Evolutionary conservation across 1,139 yeast species (phyloP), one percentile per base, ranked within the genome.

Genomic region (Saccharomyces pastorianus): DNA sequence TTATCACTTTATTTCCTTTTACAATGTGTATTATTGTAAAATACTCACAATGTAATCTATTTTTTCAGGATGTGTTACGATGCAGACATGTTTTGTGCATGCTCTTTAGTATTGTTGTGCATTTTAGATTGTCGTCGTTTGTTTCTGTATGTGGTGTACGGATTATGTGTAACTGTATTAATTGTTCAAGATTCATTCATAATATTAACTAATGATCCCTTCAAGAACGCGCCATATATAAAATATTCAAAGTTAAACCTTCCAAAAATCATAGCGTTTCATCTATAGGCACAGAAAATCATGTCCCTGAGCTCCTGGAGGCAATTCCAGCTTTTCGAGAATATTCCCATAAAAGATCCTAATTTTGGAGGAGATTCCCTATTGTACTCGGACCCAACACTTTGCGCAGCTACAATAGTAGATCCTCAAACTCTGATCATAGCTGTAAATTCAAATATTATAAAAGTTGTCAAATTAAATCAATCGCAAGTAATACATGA

Each of bases 321-420:
- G 58, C 96, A 88, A 64, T 88, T 93, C 71, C 91, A 88, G 61
- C 85, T 93, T 70, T 90, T 88, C 69, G 96, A 90, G 55, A 78
- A 82, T 50, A 78, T 84, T 0, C 97, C 97, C 5, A 85, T 93
- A 41, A 75, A 84, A 60, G 98, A 93, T 67, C 98, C 98, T 6
- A 75, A 79, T 56, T 77, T 79, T 59, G 83, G 83, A n/a, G 74
- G 85, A 0, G 76, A 76, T 3, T 76, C 78, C 5, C 83, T 88
- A 0, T 73, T 90, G 38, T 91, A 85, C 68, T 87, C 96, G 26
- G 96, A 88, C 65, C 83, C 91, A 0, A 75, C 84, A 6, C 68
- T 90, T 41, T 77, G 86, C 2, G 80, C 89, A 1, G 78, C 85
- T 71, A 84, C 63, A 71, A 87, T 41, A 75, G 84, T 60, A 2